Conservation (phyloP, 23 red algal species). For the Gracilaria domingensis region DNA sequence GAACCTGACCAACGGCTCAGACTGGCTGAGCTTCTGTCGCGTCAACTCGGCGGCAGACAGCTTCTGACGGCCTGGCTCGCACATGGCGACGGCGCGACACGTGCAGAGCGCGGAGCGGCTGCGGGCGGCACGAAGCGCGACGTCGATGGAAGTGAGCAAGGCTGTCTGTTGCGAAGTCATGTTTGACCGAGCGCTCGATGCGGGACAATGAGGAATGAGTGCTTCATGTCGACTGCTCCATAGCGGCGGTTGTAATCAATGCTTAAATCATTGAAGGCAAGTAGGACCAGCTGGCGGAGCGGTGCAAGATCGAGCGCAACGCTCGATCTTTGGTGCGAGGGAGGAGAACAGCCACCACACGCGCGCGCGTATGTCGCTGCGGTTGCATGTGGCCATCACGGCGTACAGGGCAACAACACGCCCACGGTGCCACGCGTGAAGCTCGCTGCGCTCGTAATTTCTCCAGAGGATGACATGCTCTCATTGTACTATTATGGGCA, state of each 20-base stretch:
- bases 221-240: no score
- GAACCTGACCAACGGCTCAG: slow-evolving; percentile 79
- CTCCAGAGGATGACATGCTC: slow-evolving; percentile 44
- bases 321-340: no score
- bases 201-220: no score
- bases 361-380: neutral
- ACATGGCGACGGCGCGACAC: neutral
- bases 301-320: no score
- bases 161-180: neutral
- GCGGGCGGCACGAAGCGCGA: neutral
- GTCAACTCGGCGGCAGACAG: slow-evolving; percentile 57
- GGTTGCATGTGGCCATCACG: neutral
- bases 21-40: slow-evolving; percentile 40
- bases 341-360: no score
- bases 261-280: no score
- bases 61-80: neutral
- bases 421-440: neutral
- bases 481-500: slow-evolving; percentile 70
- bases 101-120: neutral
- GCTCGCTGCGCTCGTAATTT: neutral
- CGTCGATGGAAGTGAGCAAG: neutral
- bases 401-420: neutral
- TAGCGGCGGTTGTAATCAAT: no score
- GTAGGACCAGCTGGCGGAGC: no score
- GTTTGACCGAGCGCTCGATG: no score